Base-by-base conservation (phyloP, 495 filamentous ascomycete species). In the Xylaria acuta region DNA sequence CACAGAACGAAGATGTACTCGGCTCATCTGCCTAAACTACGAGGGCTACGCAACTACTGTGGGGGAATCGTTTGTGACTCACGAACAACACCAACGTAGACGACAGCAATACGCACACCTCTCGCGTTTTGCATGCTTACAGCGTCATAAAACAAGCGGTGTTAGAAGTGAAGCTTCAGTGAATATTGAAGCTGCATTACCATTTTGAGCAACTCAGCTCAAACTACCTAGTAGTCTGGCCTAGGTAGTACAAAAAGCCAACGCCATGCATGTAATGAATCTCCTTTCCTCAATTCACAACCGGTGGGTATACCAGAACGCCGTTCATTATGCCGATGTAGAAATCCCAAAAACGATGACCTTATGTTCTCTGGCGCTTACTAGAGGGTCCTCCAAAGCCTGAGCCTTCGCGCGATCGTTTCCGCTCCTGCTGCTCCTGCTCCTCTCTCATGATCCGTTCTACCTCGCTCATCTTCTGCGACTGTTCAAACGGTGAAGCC, bases 381-480 rank as follows among this genome's bases (percentile, higher is more conserved):
- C 75, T 77, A 4, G 80, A 77, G n/a, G 34, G 32, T 7, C 82
- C 71, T 27, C 73, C 78, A 72, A 76, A 79, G 11, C 81, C 81
- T 34, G 76, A 76, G 6, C 66, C 64, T 47, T 86, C 89, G 32
- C 88, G 84, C 18, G 78, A 75, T 56, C 90, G 86, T 79, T 95
- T 95, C 45, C 87, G 84, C 75, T 95, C 91, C 77, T 92, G 86
- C 75, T 95, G 84, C 75, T 95, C 91, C 77, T 92, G 86, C 75
- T 95, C 94, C 72, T 93, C 91, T 79, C 91, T 92, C 94, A 97
- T 97, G 71, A 96, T 96, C 69, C 94, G 85, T 73, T 97, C 94
- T n/a, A 92, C 92, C 79, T 96, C 92, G 72, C 91, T 93, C 87
- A 96, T 94, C 84, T 92, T 93, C 72, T 92, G 93, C 3, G 88